Evolutionary conservation across 306 rosid species (phyloP).

Genomic region (Lathyrus sativus): DNA sequence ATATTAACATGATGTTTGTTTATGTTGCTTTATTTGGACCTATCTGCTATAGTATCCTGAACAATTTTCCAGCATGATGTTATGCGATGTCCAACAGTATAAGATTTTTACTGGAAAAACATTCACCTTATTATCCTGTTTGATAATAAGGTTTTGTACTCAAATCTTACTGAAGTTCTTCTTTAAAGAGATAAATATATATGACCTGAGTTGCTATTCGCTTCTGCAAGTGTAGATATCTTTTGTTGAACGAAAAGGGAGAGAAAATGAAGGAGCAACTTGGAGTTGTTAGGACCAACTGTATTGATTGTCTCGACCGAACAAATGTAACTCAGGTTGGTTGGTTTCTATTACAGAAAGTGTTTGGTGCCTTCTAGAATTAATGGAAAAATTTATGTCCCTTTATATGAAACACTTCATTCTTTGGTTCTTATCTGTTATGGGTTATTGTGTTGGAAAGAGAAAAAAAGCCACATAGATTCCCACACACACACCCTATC

Average conservation of each 20-base stretch:
- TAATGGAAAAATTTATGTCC: slow-evolving; percentile 11
- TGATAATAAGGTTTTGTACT: slow-evolving; percentile 18
- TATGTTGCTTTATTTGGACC: slow-evolving; percentile 31
- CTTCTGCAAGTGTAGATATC: slow-evolving; percentile 59
- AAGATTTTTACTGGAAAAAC: slow-evolving; percentile 17
- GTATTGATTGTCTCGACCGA: slow-evolving; percentile 97
- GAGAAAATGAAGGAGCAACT: slow-evolving; percentile 96
- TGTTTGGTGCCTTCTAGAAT: slow-evolving; percentile 27
- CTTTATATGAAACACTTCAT: slow-evolving; percentile 1
- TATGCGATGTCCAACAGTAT: slow-evolving; percentile 4
- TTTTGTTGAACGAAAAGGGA: slow-evolving; percentile 81
- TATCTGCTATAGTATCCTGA: slow-evolving; percentile 16
- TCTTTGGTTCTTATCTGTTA: neutral
- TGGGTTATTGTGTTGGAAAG: slow-evolving; percentile 12
- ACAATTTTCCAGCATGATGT: slow-evolving; percentile 20
- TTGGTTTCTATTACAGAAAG: slow-evolving; percentile 26
- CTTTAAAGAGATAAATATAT: neutral
- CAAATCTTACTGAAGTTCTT: neutral
- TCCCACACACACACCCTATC: neutral
- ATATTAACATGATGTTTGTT: slow-evolving; percentile 27
- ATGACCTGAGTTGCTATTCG: slow-evolving; percentile 37
- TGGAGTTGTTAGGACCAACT: slow-evolving; percentile 91
- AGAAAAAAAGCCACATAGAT: neutral
- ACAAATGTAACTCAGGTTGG: slow-evolving; percentile 96
- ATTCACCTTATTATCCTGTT: neutral